A percentile compares a stretch with the other conserved stretches of the same genome.
Conservation (phyloP, 768 basidiomycete species). For the Flagelloscypha sp. region DNA sequence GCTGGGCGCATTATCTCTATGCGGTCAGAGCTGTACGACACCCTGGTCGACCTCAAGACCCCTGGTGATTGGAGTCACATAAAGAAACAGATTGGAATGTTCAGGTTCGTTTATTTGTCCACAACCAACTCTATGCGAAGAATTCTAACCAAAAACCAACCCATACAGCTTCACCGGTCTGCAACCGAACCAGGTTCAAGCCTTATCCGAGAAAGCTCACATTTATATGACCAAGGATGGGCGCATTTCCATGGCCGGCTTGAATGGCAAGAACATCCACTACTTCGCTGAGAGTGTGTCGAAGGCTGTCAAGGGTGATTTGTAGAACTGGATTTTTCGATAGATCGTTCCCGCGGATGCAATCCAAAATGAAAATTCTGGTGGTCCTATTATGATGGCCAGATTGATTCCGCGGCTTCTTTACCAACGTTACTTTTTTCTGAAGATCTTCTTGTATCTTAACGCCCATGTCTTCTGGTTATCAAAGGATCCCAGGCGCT, state of each 20-base stretch:
- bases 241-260: slow-evolving; percentile 88
- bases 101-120: slow-evolving; percentile 54
- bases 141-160: slow-evolving; percentile 2
- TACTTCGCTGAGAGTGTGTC: slow-evolving; percentile 87
- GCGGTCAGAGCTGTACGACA: slow-evolving; percentile 74
- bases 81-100: slow-evolving; percentile 96
- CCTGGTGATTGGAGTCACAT: slow-evolving; percentile 95
- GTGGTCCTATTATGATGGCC: too few relatives aligned
- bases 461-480: too few relatives aligned
- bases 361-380: slow-evolving; percentile 64
- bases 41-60: slow-evolving; percentile 73
- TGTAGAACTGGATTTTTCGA: slow-evolving; percentile 45
- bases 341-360: too few relatives aligned
- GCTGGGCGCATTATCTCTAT: slow-evolving; percentile 91
- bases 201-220: slow-evolving; percentile 80
- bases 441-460: too few relatives aligned
- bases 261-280: slow-evolving; percentile 77
- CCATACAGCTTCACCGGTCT: slow-evolving; percentile 74
- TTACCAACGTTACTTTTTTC: too few relatives aligned
- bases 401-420: too few relatives aligned
- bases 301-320: slow-evolving; percentile 68
- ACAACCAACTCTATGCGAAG: background rate
- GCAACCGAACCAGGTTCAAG: slow-evolving; percentile 68
- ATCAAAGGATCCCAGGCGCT: too few relatives aligned
- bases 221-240: slow-evolving; percentile 94